These are phyloP conservation scores for Hanseniaspora guilliermondii DNA, from an alignment of 805 yeast genomes.

Conservation along the genomic window DNA sequence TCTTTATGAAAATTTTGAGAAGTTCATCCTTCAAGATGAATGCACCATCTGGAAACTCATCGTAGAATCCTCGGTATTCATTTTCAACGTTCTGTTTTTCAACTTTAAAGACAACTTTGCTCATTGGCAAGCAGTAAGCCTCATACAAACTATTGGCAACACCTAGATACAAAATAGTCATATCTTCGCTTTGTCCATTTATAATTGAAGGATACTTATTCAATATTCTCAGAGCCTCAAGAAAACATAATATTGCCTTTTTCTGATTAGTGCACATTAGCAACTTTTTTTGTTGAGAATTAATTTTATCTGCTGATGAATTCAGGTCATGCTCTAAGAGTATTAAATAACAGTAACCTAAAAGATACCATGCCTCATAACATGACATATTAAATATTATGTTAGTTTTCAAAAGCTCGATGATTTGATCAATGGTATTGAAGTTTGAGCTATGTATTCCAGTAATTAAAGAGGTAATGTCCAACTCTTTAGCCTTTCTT, in stretches of 20 bases:
- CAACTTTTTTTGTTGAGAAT: constrained; percentile 45
- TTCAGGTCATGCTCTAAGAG: constrained; percentile 79
- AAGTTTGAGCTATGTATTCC: constrained; percentile 1
- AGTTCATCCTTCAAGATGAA: background rate
- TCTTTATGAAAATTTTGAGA: background rate
- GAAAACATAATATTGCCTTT: constrained; percentile 56
- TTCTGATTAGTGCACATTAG: constrained; percentile 54
- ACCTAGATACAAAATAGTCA: constrained; percentile 37
- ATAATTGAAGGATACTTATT: constrained; percentile 19
- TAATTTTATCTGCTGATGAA: constrained; percentile 82
- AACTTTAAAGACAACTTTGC: background rate
- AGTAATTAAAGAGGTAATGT: background rate
- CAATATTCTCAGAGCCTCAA: constrained; percentile 48
- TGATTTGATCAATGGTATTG: constrained; percentile 30
- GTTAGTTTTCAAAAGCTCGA: constrained; percentile 53
- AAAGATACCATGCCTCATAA: constrained; percentile 72
- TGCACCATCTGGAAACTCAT: background rate
- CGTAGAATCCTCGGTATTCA: background rate
- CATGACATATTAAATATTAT: constrained; percentile 52
- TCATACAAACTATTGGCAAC: constrained; percentile 44
- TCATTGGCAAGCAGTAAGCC: constrained; percentile 17
- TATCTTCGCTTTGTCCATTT: constrained; percentile 27
- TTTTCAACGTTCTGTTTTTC: background rate
- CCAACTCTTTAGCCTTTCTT: constrained; percentile 8
- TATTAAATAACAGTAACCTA: constrained; percentile 68